Evolutionary conservation across 73 alveolate species (phyloP), one percentile per base, ranked within the genome.

Genomic region (Symbiodinium pilosum): DNA sequence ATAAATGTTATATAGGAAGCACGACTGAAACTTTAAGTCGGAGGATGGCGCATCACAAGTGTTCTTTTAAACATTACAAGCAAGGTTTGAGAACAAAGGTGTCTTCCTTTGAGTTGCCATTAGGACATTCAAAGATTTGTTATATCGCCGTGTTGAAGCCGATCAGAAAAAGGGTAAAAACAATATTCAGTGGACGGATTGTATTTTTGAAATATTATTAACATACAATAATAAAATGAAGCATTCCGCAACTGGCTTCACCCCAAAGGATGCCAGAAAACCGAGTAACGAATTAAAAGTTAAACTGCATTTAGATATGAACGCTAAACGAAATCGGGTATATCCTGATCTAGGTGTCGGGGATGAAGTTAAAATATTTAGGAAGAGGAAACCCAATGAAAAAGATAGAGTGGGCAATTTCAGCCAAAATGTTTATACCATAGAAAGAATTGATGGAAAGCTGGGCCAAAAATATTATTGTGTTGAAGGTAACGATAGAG

Each of bases 201-300:
- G 1, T 24, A 7, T 59, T 59, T 59, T 7, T 59, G 39, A 59
- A 59, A 59, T 4, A 16, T 59, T 59, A 59, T 4, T 59, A 59
- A 59, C 77, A 59, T 59, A 59, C 6, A 59, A 7, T 24, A 59
- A 16, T 16, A 16, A 47, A 47, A 47, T 47, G 77, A 59, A 59
- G 6, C 77, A 7, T 59, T 59, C 77, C 39, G 77, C 77, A 0
- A 59, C 77, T 16, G 77, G 77, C 77, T 59, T 59, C 77, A 59
- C 77, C 77, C 77, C 77, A 59, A 59, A 59, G 59, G 77, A 59
- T 59, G 77, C 77, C 77, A 59, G 77, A 59, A 59, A 59, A 59
- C 77, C 77, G 32, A 59, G 77, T 8, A 59, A 59, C 77, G 77
- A 59, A 16, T 59, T 59, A 59, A 59, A 59, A 59, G 77, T 16